These are phyloP conservation scores for Dictyostelium capitatum DNA, from an alignment of 78 protist species.

Conservation along the genomic window DNA sequence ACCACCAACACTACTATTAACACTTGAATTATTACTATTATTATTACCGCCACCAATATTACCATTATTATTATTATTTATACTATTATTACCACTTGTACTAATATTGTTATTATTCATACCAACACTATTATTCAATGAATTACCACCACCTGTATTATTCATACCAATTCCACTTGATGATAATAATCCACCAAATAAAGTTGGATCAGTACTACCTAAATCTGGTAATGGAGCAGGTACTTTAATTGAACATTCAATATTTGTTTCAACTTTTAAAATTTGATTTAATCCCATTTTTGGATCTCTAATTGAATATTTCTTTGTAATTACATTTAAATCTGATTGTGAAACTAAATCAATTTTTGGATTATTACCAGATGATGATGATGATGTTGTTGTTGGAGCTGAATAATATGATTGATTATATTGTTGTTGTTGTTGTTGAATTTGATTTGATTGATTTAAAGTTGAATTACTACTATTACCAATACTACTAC, in stretches of 20 bases:
- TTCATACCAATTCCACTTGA: not conserved
- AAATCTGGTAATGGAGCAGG: conserved; percentile 66
- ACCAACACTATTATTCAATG: not conserved
- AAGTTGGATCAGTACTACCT: conserved; percentile 13
- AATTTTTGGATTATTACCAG: not conserved
- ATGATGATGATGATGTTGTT: not conserved
- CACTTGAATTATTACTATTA: not conserved
- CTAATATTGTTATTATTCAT: not conserved
- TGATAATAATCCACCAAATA: not conserved
- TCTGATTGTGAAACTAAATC: conserved; percentile 42
- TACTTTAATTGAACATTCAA: conserved; percentile 34
- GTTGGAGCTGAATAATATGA: not conserved
- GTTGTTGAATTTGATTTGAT: conserved; percentile 17
- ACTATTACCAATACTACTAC: not conserved
- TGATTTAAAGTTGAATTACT: not conserved
- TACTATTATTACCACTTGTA: not conserved
- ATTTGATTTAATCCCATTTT: not conserved
- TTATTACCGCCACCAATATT: not conserved
- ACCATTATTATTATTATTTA: not conserved
- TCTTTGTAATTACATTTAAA: conserved; percentile 44
- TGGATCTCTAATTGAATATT: conserved; percentile 7
- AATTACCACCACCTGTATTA: not conserved
- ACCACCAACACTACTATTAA: not conserved
- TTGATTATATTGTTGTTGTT: conserved; percentile 1
- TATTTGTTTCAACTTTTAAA: conserved; percentile 31